Base-by-base conservation (phyloP, 805 yeast genomes). In the Pichia cephalocereana region DNA sequence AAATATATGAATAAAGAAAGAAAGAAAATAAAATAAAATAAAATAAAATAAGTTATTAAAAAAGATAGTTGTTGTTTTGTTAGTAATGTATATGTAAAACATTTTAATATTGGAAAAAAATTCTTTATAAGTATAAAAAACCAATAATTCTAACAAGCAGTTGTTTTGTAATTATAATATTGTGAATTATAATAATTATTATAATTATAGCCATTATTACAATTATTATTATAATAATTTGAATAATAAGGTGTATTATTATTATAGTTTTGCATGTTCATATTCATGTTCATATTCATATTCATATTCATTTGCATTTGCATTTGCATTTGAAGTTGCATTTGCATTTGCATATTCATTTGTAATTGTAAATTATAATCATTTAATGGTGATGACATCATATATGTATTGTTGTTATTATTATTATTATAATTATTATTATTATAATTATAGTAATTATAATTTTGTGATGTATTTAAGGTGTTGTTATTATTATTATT, bases 171-270 rank as follows among this genome's bases (percentile, higher is more conserved):
- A 34, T 15, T 15, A 34, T 15, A 34, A 34, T 12, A 10, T 3
- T 34, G n/a, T 34, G 37, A 34, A 34, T 34, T 14, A 45, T 57
- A 52, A 32, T 52, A 55, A 27, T 40, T 26, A 30, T 8, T 18
- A 40, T 40, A n/a, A 27, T 40, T 44, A 32, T 47, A 26, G n/a
- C n/a, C n/a, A n/a, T n/a, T n/a, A 34, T 34, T n/a, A n/a, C n/a
- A n/a, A n/a, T n/a, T n/a, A n/a, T n/a, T 18, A 31, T 37, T 45
- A 37, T 27, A 18, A 34, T 32, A 32, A 36, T 36, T 15, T 36
- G 26, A 17, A 40, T 40, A 34, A 37, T 23, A 23, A 23, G 17
- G 31, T 18, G 19, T 19, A 41, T 41, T 40, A 28, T 23, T 23
- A 23, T 23, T 23, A 23, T 23, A 23, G 6, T 23, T 23, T 23